These are phyloP conservation scores for Blastomyces parvus DNA, from an alignment of 2,329 filamentous ascomycete species.

Conservation along the genomic window DNA sequence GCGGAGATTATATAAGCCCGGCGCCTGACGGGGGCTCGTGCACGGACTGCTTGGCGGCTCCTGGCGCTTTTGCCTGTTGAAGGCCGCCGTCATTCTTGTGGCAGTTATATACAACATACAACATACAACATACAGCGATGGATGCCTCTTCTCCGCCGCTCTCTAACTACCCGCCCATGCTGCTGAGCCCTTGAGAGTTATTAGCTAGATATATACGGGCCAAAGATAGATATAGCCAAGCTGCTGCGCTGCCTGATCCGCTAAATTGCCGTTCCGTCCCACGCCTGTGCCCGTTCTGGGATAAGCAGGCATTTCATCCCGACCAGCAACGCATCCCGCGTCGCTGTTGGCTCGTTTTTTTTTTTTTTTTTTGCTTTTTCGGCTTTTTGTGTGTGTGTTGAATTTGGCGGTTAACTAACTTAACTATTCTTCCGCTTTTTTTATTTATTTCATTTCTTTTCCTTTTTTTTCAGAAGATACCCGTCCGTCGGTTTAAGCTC, in stretches of 20 bases:
- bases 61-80: not conserved
- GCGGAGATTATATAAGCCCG: not conserved
- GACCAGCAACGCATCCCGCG: not conserved
- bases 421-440: not conserved
- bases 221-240: not conserved
- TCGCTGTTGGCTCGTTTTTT: not conserved
- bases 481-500: not conserved
- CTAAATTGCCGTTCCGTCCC: not conserved
- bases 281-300: not conserved
- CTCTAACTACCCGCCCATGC: not conserved
- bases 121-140: too few relatives aligned
- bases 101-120: too few relatives aligned
- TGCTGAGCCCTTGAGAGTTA: not conserved
- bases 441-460: not conserved
- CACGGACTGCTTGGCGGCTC: not conserved
- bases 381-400: not conserved
- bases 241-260: not conserved
- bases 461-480: not conserved
- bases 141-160: not conserved
- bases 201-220: not conserved
- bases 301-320: not conserved
- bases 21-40: not conserved
- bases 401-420: not conserved
- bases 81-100: too few relatives aligned
- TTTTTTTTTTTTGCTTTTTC: not conserved